Evolutionary conservation across 208 protist genomes (phyloP).

Genomic region (Leishmania lainsoni): DNA sequence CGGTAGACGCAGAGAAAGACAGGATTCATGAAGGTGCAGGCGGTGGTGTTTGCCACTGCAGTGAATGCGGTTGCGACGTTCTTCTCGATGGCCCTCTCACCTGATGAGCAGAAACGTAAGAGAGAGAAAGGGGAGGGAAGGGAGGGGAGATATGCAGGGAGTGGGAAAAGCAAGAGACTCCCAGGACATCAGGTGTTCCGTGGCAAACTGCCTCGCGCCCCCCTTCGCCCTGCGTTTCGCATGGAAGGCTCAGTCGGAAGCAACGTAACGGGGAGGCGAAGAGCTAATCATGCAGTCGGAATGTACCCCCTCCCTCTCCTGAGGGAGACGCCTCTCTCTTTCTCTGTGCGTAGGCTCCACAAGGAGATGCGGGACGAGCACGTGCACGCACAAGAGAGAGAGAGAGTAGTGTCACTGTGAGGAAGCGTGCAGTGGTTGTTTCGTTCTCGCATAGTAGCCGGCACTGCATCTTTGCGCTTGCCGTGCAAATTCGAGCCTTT

Average conservation of each 20-base stretch:
- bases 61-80: not conserved
- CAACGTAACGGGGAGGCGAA: not conserved
- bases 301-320: not conserved
- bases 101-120: not conserved
- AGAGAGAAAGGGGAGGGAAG: not conserved
- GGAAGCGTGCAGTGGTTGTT: not conserved
- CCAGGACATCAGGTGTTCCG: not conserved
- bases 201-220: not conserved
- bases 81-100: not conserved
- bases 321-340: not conserved
- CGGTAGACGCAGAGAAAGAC: not conserved
- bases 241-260: not conserved
- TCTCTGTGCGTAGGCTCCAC: not conserved
- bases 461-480: not conserved
- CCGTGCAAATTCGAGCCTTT: not conserved
- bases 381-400: not conserved
- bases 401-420: not conserved
- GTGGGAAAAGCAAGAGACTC: not conserved
- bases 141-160: not conserved
- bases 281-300: not conserved
- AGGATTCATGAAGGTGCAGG: not conserved
- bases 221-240: not conserved
- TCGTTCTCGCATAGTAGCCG: not conserved
- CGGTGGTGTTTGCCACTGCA: not conserved
- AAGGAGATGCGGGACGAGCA: not conserved